Conservation (phyloP, 305 asterid species). For the Solanum chacoense region DNA sequence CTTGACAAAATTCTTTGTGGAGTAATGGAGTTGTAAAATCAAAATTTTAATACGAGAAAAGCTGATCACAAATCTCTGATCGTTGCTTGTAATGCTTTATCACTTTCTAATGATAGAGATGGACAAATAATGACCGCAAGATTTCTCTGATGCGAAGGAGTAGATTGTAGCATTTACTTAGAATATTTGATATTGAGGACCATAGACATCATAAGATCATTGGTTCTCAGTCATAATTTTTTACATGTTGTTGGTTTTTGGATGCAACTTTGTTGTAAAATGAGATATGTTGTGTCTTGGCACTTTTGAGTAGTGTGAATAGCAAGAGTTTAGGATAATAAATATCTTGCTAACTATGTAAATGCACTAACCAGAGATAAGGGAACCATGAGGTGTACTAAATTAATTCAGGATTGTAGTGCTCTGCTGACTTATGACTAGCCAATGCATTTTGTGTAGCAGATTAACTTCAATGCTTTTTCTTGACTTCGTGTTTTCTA, state of each 20-base stretch:
- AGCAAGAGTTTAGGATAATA: background rate
- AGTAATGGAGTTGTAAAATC: background rate
- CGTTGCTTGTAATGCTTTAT: background rate
- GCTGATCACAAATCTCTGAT: background rate
- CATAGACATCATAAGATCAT: background rate
- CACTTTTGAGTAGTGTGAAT: background rate
- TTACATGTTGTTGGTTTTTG: background rate
- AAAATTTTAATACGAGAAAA: background rate
- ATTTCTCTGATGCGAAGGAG: background rate
- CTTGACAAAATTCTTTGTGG: background rate
- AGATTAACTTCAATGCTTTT: background rate
- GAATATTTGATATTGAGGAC: background rate
- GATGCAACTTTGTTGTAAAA: background rate
- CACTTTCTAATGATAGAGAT: background rate
- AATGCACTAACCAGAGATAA: background rate
- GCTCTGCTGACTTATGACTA: background rate
- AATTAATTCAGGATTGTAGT: background rate
- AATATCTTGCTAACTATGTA: background rate
- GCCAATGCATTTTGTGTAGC: background rate
- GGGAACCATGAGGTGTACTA: background rate
- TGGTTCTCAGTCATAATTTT: background rate
- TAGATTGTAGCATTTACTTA: background rate
- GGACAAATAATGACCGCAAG: background rate
- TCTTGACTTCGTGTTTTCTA: background rate
- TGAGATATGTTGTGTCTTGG: background rate